phyloP scores from a whole-genome alignment of 2,329 filamentous ascomycete species.

The Sporothrix pallida region DNA sequence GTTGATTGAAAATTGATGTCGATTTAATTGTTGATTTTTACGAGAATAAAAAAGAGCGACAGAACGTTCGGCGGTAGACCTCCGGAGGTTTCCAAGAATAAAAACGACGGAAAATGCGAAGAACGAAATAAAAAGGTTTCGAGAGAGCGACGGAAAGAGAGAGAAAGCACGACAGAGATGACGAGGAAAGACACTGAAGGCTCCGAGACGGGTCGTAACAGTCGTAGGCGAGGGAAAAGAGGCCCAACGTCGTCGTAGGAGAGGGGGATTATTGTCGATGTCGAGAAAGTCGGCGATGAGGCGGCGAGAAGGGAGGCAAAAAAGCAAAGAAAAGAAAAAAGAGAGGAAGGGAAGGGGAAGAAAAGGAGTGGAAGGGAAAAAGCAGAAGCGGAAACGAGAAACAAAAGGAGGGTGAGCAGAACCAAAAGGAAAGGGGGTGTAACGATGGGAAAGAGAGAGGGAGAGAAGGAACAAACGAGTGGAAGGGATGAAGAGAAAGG shows the following conservation, averaged over 20 bases:
- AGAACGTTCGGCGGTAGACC: conserved; percentile 38
- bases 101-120: conserved; percentile 28
- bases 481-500: conserved; percentile 12
- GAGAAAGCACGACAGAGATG: conserved; percentile 27
- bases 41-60: conserved; percentile 32
- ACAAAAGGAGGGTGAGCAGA: conserved; percentile 15
- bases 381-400: conserved; percentile 15
- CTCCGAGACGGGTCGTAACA: conserved; percentile 41
- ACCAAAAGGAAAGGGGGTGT: conserved; percentile 24
- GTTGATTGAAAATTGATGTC: conserved; percentile 7
- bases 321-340: conserved; percentile 11
- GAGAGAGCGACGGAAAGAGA: conserved; percentile 28
- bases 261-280: conserved; percentile 41
- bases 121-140: conserved; percentile 23
- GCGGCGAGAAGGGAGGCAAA: conserved; percentile 31
- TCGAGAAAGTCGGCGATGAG: conserved; percentile 40
- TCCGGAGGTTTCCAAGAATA: conserved; percentile 40
- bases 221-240: conserved; percentile 38
- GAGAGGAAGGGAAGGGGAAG: neutral
- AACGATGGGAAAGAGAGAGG: conserved; percentile 15
- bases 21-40: conserved; percentile 22
- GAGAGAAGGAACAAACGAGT: conserved; percentile 9
- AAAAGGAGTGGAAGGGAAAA: neutral
- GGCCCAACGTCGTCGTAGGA: conserved; percentile 39
- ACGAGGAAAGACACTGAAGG: conserved; percentile 36